phyloP scores from a whole-genome alignment of 2,329 filamentous ascomycete species.

The Thyridium curvatum region DNA sequence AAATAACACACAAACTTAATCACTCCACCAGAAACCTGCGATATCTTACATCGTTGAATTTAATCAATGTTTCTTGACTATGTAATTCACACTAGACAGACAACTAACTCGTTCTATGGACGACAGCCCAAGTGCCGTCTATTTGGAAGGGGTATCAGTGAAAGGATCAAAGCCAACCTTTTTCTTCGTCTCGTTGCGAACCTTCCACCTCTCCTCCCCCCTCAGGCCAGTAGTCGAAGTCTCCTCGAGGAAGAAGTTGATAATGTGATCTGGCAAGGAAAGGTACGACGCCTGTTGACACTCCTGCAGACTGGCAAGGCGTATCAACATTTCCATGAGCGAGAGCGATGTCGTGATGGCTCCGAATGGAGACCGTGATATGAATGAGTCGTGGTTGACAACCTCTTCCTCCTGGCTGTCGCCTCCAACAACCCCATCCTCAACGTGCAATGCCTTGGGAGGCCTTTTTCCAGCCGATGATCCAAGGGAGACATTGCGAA shows the following conservation, averaged over 20 bases:
- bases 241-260: slow-evolving; percentile 77
- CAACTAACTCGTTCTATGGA: too few relatives aligned
- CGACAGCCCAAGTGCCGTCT: slow-evolving; percentile 5
- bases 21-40: too few relatives aligned
- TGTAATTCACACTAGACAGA: too few relatives aligned
- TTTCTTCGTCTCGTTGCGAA: slow-evolving; percentile 38
- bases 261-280: slow-evolving; percentile 81
- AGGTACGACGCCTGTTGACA: slow-evolving; percentile 86
- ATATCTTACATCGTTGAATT: too few relatives aligned
- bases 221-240: slow-evolving; percentile 45
- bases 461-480: slow-evolving; percentile 5
- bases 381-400: slow-evolving; percentile 19
- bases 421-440: slow-evolving; percentile 5
- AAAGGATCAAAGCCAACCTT: slow-evolving; percentile 53
- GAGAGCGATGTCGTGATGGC: slow-evolving; percentile 56
- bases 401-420: slow-evolving; percentile 5
- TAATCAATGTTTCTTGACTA: too few relatives aligned
- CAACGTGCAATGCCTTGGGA: not conserved
- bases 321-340: slow-evolving; percentile 81
- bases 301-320: slow-evolving; percentile 81
- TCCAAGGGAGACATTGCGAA: slow-evolving; percentile 30
- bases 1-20: too few relatives aligned
- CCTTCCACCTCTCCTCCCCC: slow-evolving; percentile 36
- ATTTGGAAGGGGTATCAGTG: slow-evolving; percentile 32
- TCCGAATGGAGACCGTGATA: slow-evolving; percentile 40